phyloP scores from a whole-genome alignment of 352 stramenopile species.

The Globisporangium abappressorium region DNA sequence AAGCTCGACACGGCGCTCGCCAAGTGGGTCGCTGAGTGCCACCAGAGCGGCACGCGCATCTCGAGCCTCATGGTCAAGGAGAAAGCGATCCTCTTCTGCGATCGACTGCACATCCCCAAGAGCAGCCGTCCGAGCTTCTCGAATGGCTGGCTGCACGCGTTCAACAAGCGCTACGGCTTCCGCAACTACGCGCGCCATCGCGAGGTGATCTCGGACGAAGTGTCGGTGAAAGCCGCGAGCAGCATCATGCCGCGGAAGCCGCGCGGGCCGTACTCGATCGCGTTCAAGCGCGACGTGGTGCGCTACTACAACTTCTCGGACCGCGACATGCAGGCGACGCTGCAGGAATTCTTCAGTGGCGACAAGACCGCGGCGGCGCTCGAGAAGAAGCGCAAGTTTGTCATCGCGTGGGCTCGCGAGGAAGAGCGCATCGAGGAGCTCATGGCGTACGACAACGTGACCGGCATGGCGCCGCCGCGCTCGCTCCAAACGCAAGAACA shows the following conservation, averaged over 20 bases:
- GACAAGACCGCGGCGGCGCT: conserved; percentile 16
- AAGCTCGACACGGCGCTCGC: conserved; percentile 18
- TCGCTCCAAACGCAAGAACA: not conserved
- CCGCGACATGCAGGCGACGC: conserved; percentile 16
- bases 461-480: conserved; percentile 1
- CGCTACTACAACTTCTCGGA: conserved; percentile 16
- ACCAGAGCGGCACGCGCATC: conserved; percentile 13
- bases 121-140: conserved; percentile 16
- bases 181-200: conserved; percentile 19
- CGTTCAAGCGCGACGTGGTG: conserved; percentile 21
- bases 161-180: conserved; percentile 25
- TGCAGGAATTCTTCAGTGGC: conserved; percentile 15
- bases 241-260: conserved; percentile 10
- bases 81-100: conserved; percentile 17
- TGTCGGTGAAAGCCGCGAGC: conserved; percentile 10
- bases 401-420: conserved; percentile 16
- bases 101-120: conserved; percentile 13
- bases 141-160: conserved; percentile 20
- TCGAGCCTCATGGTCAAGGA: conserved; percentile 22
- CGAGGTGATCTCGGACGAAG: conserved; percentile 17
- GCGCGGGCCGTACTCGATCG: conserved; percentile 18
- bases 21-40: conserved; percentile 18
- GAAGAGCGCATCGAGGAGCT: conserved; percentile 19
- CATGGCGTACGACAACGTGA: conserved; percentile 16
- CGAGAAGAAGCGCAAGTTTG: conserved; percentile 21